phyloP scores from a whole-genome alignment of 2,329 filamentous ascomycete genomes.

The Hysterium pulicare region DNA sequence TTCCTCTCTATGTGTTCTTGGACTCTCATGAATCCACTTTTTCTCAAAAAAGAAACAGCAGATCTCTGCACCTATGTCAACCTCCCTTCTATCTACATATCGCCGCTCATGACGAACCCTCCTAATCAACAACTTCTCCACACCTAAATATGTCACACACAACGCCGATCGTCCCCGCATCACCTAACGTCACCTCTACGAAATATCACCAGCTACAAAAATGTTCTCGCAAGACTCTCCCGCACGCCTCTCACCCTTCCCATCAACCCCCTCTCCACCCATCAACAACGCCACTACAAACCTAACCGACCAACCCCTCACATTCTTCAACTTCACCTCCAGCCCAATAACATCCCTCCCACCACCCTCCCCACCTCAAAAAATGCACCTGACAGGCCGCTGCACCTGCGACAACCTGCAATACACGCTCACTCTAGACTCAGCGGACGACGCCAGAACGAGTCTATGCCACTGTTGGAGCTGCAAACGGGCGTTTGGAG shows the following conservation, averaged over 20 bases:
- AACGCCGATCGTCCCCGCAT: too few species aligned
- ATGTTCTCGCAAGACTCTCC: not conserved
- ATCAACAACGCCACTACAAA: not conserved
- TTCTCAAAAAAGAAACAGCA: too few species aligned
- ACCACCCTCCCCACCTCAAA: not conserved
- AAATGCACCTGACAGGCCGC: slow-evolving; percentile 32
- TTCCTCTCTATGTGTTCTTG: too few species aligned
- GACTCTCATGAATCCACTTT: too few species aligned
- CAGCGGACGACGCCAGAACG: slow-evolving; percentile 48
- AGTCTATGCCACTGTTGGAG: slow-evolving; percentile 53
- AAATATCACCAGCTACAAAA: too few species aligned
- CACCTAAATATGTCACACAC: too few species aligned
- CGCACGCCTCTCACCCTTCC: not conserved
- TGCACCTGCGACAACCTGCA: slow-evolving; percentile 50
- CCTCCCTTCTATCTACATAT: too few species aligned
- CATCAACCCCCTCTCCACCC: not conserved
- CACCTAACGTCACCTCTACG: too few species aligned
- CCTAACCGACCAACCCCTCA: not conserved
- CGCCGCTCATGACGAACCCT: too few species aligned
- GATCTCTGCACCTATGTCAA: too few species aligned
- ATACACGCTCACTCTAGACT: slow-evolving; percentile 45
- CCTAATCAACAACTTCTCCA: too few species aligned
- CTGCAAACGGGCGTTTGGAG: slow-evolving; percentile 54
- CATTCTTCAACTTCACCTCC: not conserved
- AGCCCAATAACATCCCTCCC: too few species aligned